phyloP scores from a whole-genome alignment of 192 early-diverging fungal species.

The Dispira simplex region DNA sequence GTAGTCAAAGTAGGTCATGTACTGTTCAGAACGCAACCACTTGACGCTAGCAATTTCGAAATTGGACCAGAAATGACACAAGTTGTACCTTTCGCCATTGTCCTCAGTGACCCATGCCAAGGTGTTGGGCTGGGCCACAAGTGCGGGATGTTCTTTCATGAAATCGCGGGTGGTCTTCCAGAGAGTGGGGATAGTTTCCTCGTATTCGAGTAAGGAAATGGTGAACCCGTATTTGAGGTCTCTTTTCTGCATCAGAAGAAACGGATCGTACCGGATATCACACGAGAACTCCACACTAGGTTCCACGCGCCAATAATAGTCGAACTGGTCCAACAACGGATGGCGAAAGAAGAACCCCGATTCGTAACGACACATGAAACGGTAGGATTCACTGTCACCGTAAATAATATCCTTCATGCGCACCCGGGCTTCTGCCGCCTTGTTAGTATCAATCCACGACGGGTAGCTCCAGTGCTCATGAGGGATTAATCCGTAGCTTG shows the following conservation, averaged over 20 bases:
- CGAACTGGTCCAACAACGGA: slow-evolving; percentile 43
- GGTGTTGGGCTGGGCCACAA: slow-evolving; percentile 33
- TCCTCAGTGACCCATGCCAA: slow-evolving; percentile 40
- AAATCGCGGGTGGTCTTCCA: slow-evolving; percentile 48
- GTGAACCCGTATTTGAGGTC: slow-evolving; percentile 61
- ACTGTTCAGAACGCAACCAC: slow-evolving; percentile 37
- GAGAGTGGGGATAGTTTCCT: slow-evolving; percentile 49
- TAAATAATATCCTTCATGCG: slow-evolving; percentile 45
- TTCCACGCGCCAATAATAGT: slow-evolving; percentile 79
- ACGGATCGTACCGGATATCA: slow-evolving; percentile 71
- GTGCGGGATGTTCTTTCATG: slow-evolving; percentile 31
- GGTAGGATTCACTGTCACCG: slow-evolving; percentile 40
- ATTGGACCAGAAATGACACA: slow-evolving; percentile 62
- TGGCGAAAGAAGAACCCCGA: slow-evolving; percentile 70
- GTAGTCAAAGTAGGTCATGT: slow-evolving; percentile 46
- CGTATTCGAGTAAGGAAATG: slow-evolving; percentile 48
- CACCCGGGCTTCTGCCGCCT: slow-evolving; percentile 33
- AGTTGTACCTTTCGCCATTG: slow-evolving; percentile 37
- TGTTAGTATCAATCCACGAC: slow-evolving; percentile 44
- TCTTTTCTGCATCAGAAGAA: slow-evolving; percentile 54
- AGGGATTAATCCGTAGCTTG: slow-evolving; percentile 40
- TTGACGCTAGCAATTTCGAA: slow-evolving; percentile 59
- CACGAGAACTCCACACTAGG: slow-evolving; percentile 64
- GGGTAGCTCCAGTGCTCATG: slow-evolving; percentile 64
- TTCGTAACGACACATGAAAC: slow-evolving; percentile 53